These are phyloP conservation scores for Straminergon stramineum DNA, from an alignment of 225 moss, liverwort and hornwort species.

Conservation along the genomic window DNA sequence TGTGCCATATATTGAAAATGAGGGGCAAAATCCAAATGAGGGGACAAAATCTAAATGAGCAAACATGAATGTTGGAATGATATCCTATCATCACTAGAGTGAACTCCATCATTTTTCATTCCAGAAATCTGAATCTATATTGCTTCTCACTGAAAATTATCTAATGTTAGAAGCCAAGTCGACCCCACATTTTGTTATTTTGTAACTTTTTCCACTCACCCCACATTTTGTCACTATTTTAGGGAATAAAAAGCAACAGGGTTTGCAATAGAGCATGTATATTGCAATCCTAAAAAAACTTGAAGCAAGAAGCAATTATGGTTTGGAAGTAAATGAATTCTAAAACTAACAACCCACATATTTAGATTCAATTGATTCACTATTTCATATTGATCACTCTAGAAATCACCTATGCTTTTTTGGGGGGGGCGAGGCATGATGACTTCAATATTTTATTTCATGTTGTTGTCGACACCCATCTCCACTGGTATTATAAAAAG, in stretches of 20 bases:
- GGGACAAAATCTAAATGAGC: background rate
- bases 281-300: background rate
- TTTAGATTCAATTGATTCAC: background rate
- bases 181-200: too few relatives aligned
- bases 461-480: background rate
- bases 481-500: background rate
- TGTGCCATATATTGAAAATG: rapidly evolving
- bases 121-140: too few relatives aligned
- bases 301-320: background rate
- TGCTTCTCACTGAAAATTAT: too few relatives aligned
- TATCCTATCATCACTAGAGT: too few relatives aligned
- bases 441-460: background rate
- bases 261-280: too few relatives aligned
- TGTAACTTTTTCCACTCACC: too few relatives aligned
- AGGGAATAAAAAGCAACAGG: too few relatives aligned
- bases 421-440: background rate
- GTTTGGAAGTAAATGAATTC: background rate
- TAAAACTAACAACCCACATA: background rate
- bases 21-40: background rate
- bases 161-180: too few relatives aligned
- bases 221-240: too few relatives aligned
- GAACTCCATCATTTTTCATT: too few relatives aligned
- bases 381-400: background rate
- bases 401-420: background rate
- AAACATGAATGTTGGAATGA: background rate